Evolutionary conservation across 1,284 basidiomycete species (phyloP), one percentile per base, ranked within the genome.

Genomic region (Agaricales sp.): DNA sequence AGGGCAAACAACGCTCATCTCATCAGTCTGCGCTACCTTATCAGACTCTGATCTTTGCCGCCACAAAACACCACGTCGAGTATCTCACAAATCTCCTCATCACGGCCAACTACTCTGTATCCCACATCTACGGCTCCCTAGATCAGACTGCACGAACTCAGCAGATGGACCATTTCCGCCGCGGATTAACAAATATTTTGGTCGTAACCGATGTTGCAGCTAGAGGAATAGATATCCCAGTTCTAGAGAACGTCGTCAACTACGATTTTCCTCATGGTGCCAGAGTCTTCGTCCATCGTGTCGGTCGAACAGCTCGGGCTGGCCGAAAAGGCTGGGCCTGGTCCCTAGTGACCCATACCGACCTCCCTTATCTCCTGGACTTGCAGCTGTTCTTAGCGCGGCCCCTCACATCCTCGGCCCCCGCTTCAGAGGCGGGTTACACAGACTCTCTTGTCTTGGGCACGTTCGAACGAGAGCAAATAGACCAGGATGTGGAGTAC

Each of bases 11-110:
- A 41, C 80, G 77, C 57, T 63, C 64, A 48, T 67, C 67, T 44
- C 73, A 75, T 50, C 74, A 71, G 51, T 67, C 67, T 53, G 82
- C 71, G 1, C 78, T 82, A 2, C 82, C 91, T 12, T 87, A 94
- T 61, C 95, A 99, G 64, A 96, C 93, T 0, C 82, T 99, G 53
- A 78, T 99, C 25, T 99, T 99, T 59, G 84, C 85, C 6, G 92
- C 96, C 3, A 99, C 96, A n/a, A 99, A 99, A 66, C 96, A 99
- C 61, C 96, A 99, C 60, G 94, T 99, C 62, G 96, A 99, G 63
- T 99, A 98, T 61, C 75, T 99, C 35, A 77, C 82, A 2, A 79
- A 78, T 19, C 71, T 99, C 1, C 75, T 99, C 43, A 74, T 73
- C 2, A 77, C 87, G 1, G 85, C 88, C 13, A 92, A 92, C n/a